Conservation (phyloP, 305 asterid species). For the Euphrasia arctica region DNA sequence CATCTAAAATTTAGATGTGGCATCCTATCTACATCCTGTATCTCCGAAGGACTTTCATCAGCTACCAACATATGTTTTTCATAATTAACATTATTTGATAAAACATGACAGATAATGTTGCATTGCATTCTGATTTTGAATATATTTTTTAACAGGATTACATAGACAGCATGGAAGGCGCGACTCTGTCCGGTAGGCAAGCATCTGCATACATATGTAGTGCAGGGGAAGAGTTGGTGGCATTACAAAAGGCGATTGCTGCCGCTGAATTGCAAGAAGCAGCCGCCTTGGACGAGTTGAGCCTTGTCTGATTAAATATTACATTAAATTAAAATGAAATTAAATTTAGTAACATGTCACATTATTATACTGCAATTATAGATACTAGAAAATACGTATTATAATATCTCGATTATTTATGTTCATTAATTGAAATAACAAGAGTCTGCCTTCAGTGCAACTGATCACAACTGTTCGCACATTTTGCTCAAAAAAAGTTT, state of each 20-base stretch:
- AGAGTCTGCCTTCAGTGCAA: neutral
- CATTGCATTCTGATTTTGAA: neutral
- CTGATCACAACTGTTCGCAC: neutral
- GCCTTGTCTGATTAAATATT: conserved; percentile 37
- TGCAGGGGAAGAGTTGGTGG: conserved; percentile 78
- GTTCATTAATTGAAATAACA: neutral
- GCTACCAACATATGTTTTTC: neutral
- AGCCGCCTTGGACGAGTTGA: conserved; percentile 48
- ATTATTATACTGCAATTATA: conserved; percentile 16
- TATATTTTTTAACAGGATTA: conserved; percentile 57
- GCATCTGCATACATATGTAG: conserved; percentile 77
- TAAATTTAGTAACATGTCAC: conserved; percentile 5
- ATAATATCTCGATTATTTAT: neutral
- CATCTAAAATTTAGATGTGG: neutral
- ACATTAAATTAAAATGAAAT: neutral
- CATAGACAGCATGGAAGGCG: conserved; percentile 99
- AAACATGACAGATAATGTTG: neutral
- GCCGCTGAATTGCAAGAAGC: conserved; percentile 22
- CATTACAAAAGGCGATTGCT: conserved; percentile 47
- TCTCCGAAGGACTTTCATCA: neutral
- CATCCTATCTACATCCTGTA: too few relatives aligned
- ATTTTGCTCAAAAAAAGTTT: neutral
- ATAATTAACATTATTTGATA: neutral
- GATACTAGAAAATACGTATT: neutral
- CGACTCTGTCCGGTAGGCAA: conserved; percentile 93